phyloP scores from a whole-genome alignment of 2,329 filamentous ascomycete species.

The Clathrospora elynae region DNA sequence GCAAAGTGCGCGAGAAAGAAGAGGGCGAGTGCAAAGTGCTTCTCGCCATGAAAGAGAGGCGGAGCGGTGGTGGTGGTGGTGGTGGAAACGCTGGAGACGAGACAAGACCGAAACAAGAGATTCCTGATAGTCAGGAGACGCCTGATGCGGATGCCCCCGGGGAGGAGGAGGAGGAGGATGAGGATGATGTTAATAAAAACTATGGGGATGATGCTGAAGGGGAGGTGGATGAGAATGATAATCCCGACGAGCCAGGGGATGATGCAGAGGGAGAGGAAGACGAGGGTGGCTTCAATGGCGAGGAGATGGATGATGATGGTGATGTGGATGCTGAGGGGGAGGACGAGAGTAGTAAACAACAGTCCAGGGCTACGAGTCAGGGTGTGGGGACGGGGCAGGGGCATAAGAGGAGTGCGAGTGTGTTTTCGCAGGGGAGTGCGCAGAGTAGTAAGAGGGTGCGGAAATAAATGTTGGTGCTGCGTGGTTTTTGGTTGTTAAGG shows the following conservation, averaged over 20 bases:
- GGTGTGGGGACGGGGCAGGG: conserved; percentile 15
- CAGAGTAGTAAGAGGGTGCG: conserved; percentile 41
- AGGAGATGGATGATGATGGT: conserved; percentile 29
- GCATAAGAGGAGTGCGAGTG: conserved; percentile 83
- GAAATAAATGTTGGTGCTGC: conserved; percentile 25
- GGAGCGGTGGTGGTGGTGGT: conserved; percentile 37
- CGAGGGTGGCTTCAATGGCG: conserved; percentile 31
- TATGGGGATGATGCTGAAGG: no score
- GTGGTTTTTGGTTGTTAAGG: conserved; percentile 3
- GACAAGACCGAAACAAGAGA: conserved; percentile 25
- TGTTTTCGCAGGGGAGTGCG: conserved; percentile 63
- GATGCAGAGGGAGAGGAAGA: conserved; percentile 27
- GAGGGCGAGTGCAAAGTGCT: conserved; percentile 63
- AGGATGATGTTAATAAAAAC: conserved; percentile 22
- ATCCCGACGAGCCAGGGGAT: conserved; percentile 41
- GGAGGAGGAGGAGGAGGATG: conserved; percentile 26
- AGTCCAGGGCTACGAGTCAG: conserved; percentile 35
- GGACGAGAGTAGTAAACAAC: conserved; percentile 38
- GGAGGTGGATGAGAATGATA: conserved; percentile 22
- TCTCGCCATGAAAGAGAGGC: conserved; percentile 45
- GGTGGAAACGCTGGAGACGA: conserved; percentile 22
- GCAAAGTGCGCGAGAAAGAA: conserved; percentile 77
- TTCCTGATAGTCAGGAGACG: conserved; percentile 26
- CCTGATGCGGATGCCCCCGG: conserved; percentile 29
- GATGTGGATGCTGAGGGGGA: conserved; percentile 44